Percentiles rank a stretch among this genome's conserved stretches.
These are phyloP conservation scores for Mortierella sp. DNA, from an alignment of 371 early-diverging fungal species.

Conservation along the genomic window DNA sequence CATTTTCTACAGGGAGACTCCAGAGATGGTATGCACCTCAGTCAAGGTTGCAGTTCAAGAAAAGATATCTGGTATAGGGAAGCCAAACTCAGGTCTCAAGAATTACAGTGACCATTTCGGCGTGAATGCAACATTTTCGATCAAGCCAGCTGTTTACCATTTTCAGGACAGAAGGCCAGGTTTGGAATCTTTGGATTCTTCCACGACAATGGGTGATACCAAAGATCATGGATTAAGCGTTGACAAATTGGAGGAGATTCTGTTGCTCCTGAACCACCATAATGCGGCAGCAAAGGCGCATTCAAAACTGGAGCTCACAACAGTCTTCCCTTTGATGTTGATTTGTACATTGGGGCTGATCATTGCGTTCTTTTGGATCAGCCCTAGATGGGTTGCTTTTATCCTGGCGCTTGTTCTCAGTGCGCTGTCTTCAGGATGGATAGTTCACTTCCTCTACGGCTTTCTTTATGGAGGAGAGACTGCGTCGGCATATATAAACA, in stretches of 20 bases:
- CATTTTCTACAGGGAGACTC: constrained; percentile 66
- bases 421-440: constrained; percentile 21
- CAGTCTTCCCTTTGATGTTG: constrained; percentile 12
- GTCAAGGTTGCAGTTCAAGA: constrained; percentile 66
- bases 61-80: constrained; percentile 59
- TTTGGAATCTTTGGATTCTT: constrained; percentile 4
- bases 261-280: constrained; percentile 35
- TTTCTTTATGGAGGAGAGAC: constrained; percentile 46
- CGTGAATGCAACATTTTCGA: constrained; percentile 63
- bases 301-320: constrained; percentile 17
- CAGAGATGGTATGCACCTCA: constrained; percentile 60
- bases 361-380: constrained; percentile 25
- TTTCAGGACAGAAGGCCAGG: constrained; percentile 24
- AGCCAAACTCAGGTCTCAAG: constrained; percentile 31
- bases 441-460: constrained; percentile 34
- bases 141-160: constrained; percentile 42
- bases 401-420: constrained; percentile 1
- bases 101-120: constrained; percentile 75
- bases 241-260: constrained; percentile 32
- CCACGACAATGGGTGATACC: background rate
- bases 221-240: constrained; percentile 12
- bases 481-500: constrained; percentile 26
- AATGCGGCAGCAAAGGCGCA: background rate
- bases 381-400: constrained; percentile 22
- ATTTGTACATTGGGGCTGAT: constrained; percentile 19